These are phyloP conservation scores for Silybum marianum DNA, from an alignment of 129 eudicot genomes.

Conservation along the genomic window DNA sequence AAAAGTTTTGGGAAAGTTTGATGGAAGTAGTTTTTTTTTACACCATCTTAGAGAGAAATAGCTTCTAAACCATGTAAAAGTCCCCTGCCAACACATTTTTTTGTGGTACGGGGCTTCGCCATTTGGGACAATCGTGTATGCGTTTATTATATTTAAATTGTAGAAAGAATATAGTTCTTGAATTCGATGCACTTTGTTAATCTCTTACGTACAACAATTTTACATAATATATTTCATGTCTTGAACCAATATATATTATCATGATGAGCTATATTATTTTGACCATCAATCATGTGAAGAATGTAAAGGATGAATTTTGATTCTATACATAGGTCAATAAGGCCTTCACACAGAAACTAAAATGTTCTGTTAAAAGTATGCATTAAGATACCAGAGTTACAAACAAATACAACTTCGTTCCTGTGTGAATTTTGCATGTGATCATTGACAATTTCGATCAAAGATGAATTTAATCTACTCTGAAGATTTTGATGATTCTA, in stretches of 20 bases:
- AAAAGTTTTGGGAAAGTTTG: neutral
- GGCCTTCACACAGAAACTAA: neutral
- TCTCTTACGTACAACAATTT: neutral
- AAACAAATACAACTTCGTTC: neutral
- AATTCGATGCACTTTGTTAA: constrained; percentile 5
- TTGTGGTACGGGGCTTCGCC: constrained; percentile 12
- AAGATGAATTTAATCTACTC: neutral
- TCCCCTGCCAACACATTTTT: constrained; percentile 27
- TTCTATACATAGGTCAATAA: neutral
- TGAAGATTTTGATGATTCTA: neutral
- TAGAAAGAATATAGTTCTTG: constrained; percentile 23
- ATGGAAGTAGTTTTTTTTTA: neutral
- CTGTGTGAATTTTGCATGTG: neutral
- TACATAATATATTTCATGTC: neutral
- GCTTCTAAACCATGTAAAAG: constrained; percentile 31
- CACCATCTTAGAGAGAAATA: constrained; percentile 23
- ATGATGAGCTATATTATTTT: neutral
- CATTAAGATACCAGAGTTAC: neutral
- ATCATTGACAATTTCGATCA: neutral
- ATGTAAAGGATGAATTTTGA: neutral
- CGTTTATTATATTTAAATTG: constrained; percentile 13
- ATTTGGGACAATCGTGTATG: constrained; percentile 1
- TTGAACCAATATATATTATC: neutral
- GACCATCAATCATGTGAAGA: neutral
- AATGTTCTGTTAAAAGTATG: neutral